Evolutionary conservation across 2,329 filamentous ascomycete genomes (phyloP).

Genomic region (Dactylellina sp.): DNA sequence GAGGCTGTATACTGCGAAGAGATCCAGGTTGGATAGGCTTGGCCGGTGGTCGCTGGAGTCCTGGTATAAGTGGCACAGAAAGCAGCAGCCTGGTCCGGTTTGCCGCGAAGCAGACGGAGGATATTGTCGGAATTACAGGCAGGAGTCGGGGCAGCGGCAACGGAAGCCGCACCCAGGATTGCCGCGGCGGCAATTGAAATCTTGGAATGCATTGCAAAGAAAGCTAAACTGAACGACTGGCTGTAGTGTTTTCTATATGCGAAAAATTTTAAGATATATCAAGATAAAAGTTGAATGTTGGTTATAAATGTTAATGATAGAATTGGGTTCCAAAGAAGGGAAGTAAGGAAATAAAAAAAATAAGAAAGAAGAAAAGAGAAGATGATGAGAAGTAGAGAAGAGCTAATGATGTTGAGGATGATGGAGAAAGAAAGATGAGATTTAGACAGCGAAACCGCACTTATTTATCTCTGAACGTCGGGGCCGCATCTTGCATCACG

Average conservation of each 20-base stretch:
- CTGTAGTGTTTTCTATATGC: background rate
- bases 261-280: background rate
- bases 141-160: constrained; percentile 18
- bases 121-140: constrained; percentile 27
- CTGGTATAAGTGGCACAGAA: constrained; percentile 36
- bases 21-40: constrained; percentile 37
- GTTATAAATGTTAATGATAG: background rate
- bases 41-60: constrained; percentile 17
- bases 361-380: background rate
- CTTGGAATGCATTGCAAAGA: constrained; percentile 19
- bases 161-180: constrained; percentile 17
- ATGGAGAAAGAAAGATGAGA: constrained; percentile 2
- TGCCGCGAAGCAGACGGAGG: constrained; percentile 24
- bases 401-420: constrained; percentile 3
- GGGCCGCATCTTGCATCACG: no score
- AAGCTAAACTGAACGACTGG: constrained; percentile 3
- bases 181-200: constrained; percentile 23
- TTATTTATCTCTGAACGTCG: constrained; percentile 5
- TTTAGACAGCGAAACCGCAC: background rate
- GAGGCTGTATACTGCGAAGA: constrained; percentile 10
- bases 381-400: background rate
- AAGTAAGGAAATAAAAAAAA: constrained; percentile 5
- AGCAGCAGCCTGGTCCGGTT: background rate
- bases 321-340: background rate
- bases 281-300: background rate